A percentile compares a stretch with the other conserved stretches of the same genome.
Evolutionary conservation across 805 yeast genomes (phyloP).

Genomic region (Lachancea meyersii): DNA sequence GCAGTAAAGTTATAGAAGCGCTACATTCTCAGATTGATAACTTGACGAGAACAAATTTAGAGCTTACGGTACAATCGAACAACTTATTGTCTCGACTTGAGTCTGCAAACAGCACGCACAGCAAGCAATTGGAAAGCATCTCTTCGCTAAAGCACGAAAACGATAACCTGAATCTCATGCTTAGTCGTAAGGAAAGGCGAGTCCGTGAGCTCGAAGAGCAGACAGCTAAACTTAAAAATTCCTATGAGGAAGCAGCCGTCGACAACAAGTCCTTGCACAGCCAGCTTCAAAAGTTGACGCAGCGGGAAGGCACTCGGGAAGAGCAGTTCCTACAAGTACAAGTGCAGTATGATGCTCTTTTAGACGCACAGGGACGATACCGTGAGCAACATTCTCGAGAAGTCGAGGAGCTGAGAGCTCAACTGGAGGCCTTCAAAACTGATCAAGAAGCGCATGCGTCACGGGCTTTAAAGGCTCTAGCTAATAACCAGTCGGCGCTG

Average conservation of each 20-base stretch:
- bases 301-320: slow-evolving; percentile 10
- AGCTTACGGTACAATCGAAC: slow-evolving; percentile 35
- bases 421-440: slow-evolving; percentile 2
- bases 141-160: slow-evolving; percentile 72
- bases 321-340: slow-evolving; percentile 17
- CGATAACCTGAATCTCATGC: slow-evolving; percentile 61
- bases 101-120: slow-evolving; percentile 35
- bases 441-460: slow-evolving; percentile 3
- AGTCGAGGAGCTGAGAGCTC: slow-evolving; percentile 11
- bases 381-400: slow-evolving; percentile 22
- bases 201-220: slow-evolving; percentile 58
- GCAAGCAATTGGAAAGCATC: slow-evolving; percentile 45
- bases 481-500: slow-evolving; percentile 3
- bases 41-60: slow-evolving; percentile 37
- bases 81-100: slow-evolving; percentile 51
- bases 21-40: slow-evolving; percentile 47
- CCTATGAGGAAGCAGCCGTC: slow-evolving; percentile 8
- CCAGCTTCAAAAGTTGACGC: slow-evolving; percentile 2
- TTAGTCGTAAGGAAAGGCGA: slow-evolving; percentile 65
- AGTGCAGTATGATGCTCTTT: slow-evolving; percentile 22
- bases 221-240: slow-evolving; percentile 10
- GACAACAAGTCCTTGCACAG: slow-evolving; percentile 6
- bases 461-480: slow-evolving; percentile 1
- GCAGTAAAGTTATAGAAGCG: slow-evolving; percentile 37
- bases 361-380: slow-evolving; percentile 23